A percentile compares a stretch with the other conserved stretches of the same genome.
Evolutionary conservation across 2,329 filamentous ascomycete genomes (phyloP).

Genomic region (Penicillium glabrum): DNA sequence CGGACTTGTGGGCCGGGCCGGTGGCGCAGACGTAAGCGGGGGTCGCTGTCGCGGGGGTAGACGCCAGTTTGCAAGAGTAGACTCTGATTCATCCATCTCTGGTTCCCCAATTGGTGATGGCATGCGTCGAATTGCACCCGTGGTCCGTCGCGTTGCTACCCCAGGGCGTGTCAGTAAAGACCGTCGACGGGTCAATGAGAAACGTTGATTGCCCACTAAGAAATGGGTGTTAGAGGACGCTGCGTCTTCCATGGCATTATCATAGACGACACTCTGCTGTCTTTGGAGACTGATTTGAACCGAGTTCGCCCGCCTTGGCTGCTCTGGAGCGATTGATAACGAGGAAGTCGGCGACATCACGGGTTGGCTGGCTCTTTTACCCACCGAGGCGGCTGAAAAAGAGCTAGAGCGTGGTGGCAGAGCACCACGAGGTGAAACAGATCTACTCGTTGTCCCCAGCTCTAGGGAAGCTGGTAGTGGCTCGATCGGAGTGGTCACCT

Average conservation of each 20-base stretch:
- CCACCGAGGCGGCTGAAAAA: constrained; percentile 18
- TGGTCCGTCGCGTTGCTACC: constrained; percentile 36
- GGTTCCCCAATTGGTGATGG: constrained; percentile 27
- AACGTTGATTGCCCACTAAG: constrained; percentile 32
- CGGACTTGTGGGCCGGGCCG: constrained; percentile 27
- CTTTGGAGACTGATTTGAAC: constrained; percentile 27
- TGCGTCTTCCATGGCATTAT: constrained; percentile 26
- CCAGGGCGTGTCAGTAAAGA: constrained; percentile 38
- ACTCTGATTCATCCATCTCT: constrained; percentile 13
- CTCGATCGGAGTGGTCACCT: constrained; percentile 17
- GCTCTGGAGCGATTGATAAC: constrained; percentile 12
- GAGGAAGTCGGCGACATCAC: constrained; percentile 13
- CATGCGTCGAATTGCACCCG: constrained; percentile 20
- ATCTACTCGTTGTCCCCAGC: neutral
- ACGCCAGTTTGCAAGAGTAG: constrained; percentile 18
- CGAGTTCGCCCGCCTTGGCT: constrained; percentile 31
- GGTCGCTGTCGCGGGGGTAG: constrained; percentile 16
- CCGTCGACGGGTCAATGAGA: constrained; percentile 38
- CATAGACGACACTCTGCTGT: constrained; percentile 24
- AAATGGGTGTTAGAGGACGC: constrained; percentile 36
- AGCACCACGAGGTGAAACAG: neutral
- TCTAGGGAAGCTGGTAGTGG: neutral
- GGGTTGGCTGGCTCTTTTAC: constrained; percentile 24
- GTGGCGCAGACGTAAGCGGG: constrained; percentile 5
- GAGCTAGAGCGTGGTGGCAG: constrained; percentile 9